These are phyloP conservation scores for Trypanosoma platydactyli DNA, from an alignment of 208 protist species.

Conservation along the genomic window DNA sequence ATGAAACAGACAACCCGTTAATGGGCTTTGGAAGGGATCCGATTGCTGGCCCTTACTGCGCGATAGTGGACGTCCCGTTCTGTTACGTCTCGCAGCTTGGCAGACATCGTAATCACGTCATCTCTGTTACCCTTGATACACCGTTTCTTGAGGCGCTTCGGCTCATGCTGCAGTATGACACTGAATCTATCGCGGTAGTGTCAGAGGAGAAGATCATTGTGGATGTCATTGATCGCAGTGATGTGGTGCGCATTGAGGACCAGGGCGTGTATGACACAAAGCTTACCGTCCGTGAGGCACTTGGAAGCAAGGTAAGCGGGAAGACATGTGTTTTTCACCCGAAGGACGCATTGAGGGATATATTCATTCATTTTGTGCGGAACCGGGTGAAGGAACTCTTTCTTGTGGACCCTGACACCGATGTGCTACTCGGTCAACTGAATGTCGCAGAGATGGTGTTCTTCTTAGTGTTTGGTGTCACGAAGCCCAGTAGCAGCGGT, in stretches of 20 bases:
- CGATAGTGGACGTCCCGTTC: constrained; percentile 82
- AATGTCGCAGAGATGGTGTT: constrained; percentile 76
- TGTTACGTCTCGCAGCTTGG: constrained; percentile 44
- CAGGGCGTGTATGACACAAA: constrained; percentile 89
- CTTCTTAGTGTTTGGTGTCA: constrained; percentile 67
- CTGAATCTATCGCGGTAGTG: constrained; percentile 75
- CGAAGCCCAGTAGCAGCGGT: constrained; percentile 1
- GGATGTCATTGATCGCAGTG: constrained; percentile 82
- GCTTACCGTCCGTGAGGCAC: constrained; percentile 71
- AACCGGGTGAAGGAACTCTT: constrained; percentile 84
- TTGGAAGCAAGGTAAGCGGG: constrained; percentile 52
- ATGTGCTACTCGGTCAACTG: constrained; percentile 71
- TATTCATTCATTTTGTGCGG: constrained; percentile 85
- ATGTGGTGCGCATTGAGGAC: constrained; percentile 86
- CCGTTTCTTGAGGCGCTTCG: constrained; percentile 66
- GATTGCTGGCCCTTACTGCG: constrained; percentile 59
- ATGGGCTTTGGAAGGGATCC: constrained; percentile 39
- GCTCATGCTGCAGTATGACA: constrained; percentile 63
- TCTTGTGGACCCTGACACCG: constrained; percentile 75
- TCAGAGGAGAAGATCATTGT: constrained; percentile 55
- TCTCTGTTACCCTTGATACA: constrained; percentile 76
- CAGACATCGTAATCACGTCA: constrained; percentile 41
- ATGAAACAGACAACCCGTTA: constrained; percentile 16
- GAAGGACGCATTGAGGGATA: constrained; percentile 71
- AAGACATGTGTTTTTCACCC: constrained; percentile 75